phyloP scores from a whole-genome alignment of 345 rosid species.

The Salix viminalis region DNA sequence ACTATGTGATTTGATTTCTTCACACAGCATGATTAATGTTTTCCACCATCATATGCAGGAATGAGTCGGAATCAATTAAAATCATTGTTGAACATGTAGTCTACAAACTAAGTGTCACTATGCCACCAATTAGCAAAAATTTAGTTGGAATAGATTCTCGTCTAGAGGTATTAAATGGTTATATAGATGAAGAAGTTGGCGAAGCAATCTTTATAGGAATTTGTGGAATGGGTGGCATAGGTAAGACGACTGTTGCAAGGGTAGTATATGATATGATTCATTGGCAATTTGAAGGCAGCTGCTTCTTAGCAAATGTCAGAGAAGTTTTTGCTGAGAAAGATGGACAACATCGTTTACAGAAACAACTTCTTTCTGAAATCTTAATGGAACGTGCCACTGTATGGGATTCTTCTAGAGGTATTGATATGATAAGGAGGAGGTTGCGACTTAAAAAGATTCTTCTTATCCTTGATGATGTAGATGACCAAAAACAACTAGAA shows the following conservation, averaged over 20 bases:
- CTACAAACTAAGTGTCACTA: background rate
- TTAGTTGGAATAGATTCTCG: background rate
- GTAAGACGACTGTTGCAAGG: constrained; percentile 2
- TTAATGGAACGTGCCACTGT: background rate
- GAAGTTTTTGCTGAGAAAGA: background rate
- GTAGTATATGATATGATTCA: background rate
- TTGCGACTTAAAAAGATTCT: background rate
- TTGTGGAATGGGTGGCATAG: constrained; percentile 1
- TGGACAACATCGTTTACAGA: background rate
- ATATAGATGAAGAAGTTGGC: background rate
- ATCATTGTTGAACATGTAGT: background rate
- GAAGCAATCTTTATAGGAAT: background rate
- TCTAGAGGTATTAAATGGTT: background rate
- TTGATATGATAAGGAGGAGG: background rate
- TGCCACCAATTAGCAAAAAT: background rate
- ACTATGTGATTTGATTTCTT: background rate
- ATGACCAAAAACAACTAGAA: background rate
- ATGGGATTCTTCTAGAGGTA: background rate
- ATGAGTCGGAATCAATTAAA: background rate
- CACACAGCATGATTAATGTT: background rate
- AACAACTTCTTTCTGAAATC: constrained; percentile 6
- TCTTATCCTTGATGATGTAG: constrained; percentile 17
- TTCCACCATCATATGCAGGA: background rate
- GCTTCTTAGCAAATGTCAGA: constrained; percentile 14
- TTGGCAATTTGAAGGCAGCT: background rate